Percentiles rank a stretch among this genome's conserved stretches.
phyloP scores from a whole-genome alignment of 768 basidiomycete genomes.

The Multifurca ochricompacta region DNA sequence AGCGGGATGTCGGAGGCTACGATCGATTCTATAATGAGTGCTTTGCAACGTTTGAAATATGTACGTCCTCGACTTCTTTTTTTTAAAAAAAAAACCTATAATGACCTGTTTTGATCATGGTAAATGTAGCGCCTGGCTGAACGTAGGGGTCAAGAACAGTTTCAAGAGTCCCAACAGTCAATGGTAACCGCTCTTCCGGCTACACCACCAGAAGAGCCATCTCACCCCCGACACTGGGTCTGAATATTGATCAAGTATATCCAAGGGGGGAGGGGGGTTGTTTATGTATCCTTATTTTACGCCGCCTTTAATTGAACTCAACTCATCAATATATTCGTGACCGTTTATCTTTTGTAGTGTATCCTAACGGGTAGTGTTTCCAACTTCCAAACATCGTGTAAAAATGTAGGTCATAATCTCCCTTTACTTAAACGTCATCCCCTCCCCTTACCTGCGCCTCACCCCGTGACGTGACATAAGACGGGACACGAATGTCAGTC shows the following conservation, averaged over 20 bases:
- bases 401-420: neutral
- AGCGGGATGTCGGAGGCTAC: constrained; percentile 60
- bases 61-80: constrained; percentile 32
- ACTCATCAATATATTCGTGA: constrained; percentile 27
- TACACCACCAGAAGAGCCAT: constrained; percentile 23
- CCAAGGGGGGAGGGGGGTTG: no score
- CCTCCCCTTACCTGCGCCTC: neutral
- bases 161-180: constrained; percentile 34
- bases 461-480: constrained; percentile 38
- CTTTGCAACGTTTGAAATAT: constrained; percentile 50
- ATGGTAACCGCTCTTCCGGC: neutral
- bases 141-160: constrained; percentile 26
- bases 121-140: constrained; percentile 29
- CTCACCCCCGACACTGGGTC: neutral
- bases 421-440: neutral
- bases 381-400: neutral
- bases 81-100: neutral
- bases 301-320: neutral
- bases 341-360: neutral
- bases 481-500: constrained; percentile 48
- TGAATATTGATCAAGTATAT: neutral
- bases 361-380: neutral
- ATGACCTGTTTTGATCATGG: neutral
- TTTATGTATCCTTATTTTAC: neutral
- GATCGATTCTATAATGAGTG: constrained; percentile 50